Percentiles rank a stretch among this genome's conserved stretches.
These are phyloP conservation scores for Metschnikowia gruessii DNA, from an alignment of 805 yeast species.

Conservation along the genomic window DNA sequence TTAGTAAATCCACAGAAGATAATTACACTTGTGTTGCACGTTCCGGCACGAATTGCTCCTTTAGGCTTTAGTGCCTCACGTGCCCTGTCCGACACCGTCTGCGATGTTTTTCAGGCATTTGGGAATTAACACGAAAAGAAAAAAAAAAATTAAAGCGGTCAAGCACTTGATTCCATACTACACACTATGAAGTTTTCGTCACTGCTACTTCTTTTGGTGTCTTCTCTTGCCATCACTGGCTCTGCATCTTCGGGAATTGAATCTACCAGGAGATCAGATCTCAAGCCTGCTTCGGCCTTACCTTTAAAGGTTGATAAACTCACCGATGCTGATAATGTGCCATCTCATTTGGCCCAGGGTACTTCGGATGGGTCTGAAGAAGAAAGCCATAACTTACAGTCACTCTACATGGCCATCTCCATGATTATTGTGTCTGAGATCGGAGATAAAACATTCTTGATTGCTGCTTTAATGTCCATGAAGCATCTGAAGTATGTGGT, in stretches of 20 bases:
- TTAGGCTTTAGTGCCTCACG: too few species aligned
- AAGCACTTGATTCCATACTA: not conserved
- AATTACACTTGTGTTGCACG: too few species aligned
- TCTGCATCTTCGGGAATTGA: conserved; percentile 1
- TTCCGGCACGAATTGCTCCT: too few species aligned
- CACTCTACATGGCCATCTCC: conserved; percentile 76
- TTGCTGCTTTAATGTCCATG: conserved; percentile 99
- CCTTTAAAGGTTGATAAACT: conserved; percentile 11
- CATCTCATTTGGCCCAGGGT: conserved; percentile 1
- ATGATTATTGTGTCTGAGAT: conserved; percentile 96
- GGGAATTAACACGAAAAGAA: too few species aligned
- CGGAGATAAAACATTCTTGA: conserved; percentile 95
- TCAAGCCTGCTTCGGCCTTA: conserved; percentile 5
- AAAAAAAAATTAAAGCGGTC: not conserved
- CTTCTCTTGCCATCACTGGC: conserved; percentile 7
- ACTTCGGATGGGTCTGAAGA: conserved; percentile 4
- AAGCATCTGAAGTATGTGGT: conserved; percentile 79
- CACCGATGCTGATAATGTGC: conserved; percentile 14
- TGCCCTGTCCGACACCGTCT: not conserved
- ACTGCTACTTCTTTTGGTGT: conserved; percentile 7
- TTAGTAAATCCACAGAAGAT: too few species aligned
- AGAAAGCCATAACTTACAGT: conserved; percentile 20
- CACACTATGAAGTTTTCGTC: conserved; percentile 10
- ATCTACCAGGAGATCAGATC: not conserved
- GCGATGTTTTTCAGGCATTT: not conserved